Percentiles rank a stretch among this genome's conserved stretches.
These are phyloP conservation scores for Lipomyces oligophaga DNA, from an alignment of 805 yeast species.

Conservation along the genomic window DNA sequence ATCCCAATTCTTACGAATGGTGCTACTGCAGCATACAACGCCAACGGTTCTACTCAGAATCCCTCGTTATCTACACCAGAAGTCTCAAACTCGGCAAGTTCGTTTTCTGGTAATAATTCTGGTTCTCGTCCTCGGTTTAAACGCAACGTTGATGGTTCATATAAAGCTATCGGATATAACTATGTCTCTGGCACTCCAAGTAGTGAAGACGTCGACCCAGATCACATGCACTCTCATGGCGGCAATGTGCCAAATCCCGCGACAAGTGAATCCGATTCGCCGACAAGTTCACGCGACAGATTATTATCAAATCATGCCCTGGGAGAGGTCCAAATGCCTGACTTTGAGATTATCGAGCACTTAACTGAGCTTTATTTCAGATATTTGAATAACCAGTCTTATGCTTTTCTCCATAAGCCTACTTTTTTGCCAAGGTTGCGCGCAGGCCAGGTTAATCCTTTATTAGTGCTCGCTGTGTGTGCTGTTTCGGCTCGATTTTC, in stretches of 20 bases:
- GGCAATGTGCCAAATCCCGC: slow-evolving; percentile 1
- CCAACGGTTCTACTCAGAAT: not conserved
- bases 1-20: not conserved
- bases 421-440: slow-evolving; percentile 34
- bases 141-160: slow-evolving; percentile 23
- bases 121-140: slow-evolving; percentile 9
- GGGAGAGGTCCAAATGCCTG: slow-evolving; percentile 29
- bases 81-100: not conserved
- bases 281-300: slow-evolving; percentile 24
- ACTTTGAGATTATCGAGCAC: slow-evolving; percentile 33
- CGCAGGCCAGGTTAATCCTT: slow-evolving; percentile 33
- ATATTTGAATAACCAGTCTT: slow-evolving; percentile 38
- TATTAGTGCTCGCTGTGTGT: slow-evolving; percentile 37
- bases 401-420: slow-evolving; percentile 38
- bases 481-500: slow-evolving; percentile 39
- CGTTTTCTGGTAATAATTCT: not conserved
- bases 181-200: slow-evolving; percentile 1
- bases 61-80: not conserved
- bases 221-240: slow-evolving; percentile 10
- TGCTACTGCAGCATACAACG: not conserved
- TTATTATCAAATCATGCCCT: slow-evolving; percentile 4
- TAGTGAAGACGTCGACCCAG: slow-evolving; percentile 19
- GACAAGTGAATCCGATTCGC: slow-evolving; percentile 14
- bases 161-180: slow-evolving; percentile 5
- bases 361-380: slow-evolving; percentile 38